These are phyloP conservation scores for Ramaria rubella DNA, from an alignment of 768 basidiomycete genomes.

Conservation along the genomic window DNA sequence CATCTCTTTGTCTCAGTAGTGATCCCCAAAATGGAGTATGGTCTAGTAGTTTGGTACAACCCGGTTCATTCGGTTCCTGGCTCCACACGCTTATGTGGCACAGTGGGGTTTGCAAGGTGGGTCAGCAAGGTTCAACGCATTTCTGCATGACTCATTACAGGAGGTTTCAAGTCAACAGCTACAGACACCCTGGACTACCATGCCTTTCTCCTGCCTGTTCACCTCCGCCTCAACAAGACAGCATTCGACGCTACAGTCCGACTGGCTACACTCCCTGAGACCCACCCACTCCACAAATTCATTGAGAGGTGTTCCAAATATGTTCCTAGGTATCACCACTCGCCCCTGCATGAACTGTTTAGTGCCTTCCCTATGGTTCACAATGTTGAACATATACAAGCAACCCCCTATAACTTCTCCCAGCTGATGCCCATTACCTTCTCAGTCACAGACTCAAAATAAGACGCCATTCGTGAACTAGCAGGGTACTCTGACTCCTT, in stretches of 20 bases:
- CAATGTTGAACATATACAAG: slow-evolving; percentile 12
- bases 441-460: neutral
- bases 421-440: neutral
- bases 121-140: slow-evolving; percentile 2
- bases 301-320: neutral
- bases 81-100: neutral
- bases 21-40: slow-evolving; percentile 21
- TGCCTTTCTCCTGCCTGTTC: slow-evolving; percentile 18
- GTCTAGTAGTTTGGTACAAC: neutral
- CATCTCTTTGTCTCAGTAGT: slow-evolving; percentile 13
- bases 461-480: neutral
- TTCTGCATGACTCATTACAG: slow-evolving; percentile 3
- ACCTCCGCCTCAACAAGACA: neutral
- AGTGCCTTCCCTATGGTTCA: slow-evolving; percentile 1
- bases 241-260: slow-evolving; percentile 6
- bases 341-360: slow-evolving; percentile 21
- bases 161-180: slow-evolving; percentile 12
- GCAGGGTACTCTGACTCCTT: neutral
- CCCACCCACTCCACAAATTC: slow-evolving; percentile 11
- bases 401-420: neutral
- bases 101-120: neutral
- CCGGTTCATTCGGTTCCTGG: neutral
- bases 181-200: slow-evolving; percentile 19
- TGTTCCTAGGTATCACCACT: slow-evolving; percentile 10
- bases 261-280: slow-evolving; percentile 7